These are phyloP conservation scores for Avena sativa DNA, from an alignment of 176 grass and related monocot species.

Conservation along the genomic window DNA sequence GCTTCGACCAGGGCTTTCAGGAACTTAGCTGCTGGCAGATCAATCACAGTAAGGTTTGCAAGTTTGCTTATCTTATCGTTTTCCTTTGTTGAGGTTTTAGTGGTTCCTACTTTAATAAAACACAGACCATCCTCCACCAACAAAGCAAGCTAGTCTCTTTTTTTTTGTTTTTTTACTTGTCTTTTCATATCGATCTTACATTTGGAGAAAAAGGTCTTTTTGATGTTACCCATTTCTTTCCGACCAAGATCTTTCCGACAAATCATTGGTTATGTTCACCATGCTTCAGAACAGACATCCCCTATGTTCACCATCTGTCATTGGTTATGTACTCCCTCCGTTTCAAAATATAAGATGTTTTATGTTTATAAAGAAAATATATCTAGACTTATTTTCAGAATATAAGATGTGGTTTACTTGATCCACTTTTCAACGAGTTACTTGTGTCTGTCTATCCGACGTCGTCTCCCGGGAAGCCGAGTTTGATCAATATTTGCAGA, in stretches of 20 bases:
- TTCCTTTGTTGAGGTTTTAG: constrained; percentile 1
- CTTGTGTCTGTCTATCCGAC: too few species aligned
- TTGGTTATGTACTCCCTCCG: too few species aligned
- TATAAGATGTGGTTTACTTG: too few species aligned
- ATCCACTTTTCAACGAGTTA: too few species aligned
- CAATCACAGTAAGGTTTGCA: background rate
- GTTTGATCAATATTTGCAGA: too few species aligned
- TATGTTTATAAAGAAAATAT: too few species aligned
- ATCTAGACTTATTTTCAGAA: too few species aligned
- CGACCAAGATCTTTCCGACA: background rate
- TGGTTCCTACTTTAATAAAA: constrained; percentile 33
- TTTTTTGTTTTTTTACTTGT: background rate
- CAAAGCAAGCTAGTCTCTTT: constrained; percentile 30
- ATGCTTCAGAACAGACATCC: constrained; percentile 8
- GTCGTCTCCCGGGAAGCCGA: too few species aligned
- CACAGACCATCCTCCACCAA: constrained; percentile 28
- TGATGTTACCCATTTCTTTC: constrained; percentile 33
- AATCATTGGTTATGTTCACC: constrained; percentile 22
- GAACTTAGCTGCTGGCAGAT: background rate
- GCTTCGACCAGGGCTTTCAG: constrained; percentile 17
- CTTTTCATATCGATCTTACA: constrained; percentile 19
- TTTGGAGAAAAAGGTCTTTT: background rate
- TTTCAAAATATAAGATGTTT: too few species aligned
- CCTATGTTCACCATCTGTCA: background rate
- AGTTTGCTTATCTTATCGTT: background rate